Evolutionary conservation across 495 filamentous ascomycete genomes (phyloP).

Genomic region (Massariosphaeria phaeospora): DNA sequence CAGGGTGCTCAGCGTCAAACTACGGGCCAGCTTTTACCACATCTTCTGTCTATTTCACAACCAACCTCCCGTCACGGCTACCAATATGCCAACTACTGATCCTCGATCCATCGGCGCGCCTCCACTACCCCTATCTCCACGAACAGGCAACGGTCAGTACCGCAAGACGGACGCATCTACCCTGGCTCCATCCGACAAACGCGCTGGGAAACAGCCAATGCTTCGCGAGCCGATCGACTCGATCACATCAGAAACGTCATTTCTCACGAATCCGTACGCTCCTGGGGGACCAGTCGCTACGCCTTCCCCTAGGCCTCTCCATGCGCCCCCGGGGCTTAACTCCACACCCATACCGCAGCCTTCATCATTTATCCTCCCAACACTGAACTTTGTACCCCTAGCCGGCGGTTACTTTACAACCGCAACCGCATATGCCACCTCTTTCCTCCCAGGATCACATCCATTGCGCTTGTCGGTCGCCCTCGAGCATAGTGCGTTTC

Average conservation of each 20-base stretch:
- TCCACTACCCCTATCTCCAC: conserved; percentile 23
- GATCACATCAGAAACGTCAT: conserved; percentile 43
- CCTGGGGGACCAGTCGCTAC: conserved; percentile 30
- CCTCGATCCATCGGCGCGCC: conserved; percentile 15
- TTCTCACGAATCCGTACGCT: conserved; percentile 44
- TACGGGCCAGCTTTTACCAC: conserved; percentile 91
- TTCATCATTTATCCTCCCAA: conserved; percentile 68
- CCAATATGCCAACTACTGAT: conserved; percentile 25
- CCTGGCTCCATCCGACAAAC: conserved; percentile 22
- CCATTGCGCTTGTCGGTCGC: conserved; percentile 87
- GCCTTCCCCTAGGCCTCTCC: conserved; percentile 41
- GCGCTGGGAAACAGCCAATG: conserved; percentile 31
- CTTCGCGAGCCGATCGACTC: conserved; percentile 43
- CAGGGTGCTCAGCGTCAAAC: conserved; percentile 83
- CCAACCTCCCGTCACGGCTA: conserved; percentile 52
- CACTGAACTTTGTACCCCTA: conserved; percentile 74
- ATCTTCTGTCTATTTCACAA: conserved; percentile 97
- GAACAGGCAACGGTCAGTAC: conserved; percentile 24
- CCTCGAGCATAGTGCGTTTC: conserved; percentile 88
- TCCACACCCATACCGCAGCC: conserved; percentile 44
- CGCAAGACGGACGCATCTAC: conserved; percentile 19
- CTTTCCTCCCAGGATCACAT: conserved; percentile 75
- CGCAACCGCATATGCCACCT: conserved; percentile 67
- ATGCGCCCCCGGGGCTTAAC: conserved; percentile 41
- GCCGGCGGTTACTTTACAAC: conserved; percentile 77